phyloP scores from a whole-genome alignment of 2,329 filamentous ascomycete species.

The Cladophialophora exuberans region DNA sequence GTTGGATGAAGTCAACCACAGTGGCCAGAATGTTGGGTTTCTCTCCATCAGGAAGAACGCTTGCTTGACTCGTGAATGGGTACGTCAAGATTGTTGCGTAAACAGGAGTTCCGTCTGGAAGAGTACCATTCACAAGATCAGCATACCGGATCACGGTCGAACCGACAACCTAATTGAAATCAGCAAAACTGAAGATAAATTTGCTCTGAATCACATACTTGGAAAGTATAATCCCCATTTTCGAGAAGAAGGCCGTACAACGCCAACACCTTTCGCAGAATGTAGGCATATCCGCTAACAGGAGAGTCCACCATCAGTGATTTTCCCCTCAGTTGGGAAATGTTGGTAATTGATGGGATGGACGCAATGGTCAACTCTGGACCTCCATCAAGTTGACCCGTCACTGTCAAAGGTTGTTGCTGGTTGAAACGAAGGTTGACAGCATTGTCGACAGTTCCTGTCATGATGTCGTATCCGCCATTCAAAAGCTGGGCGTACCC shows the following conservation, averaged over 20 bases:
- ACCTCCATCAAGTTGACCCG: constrained; percentile 39
- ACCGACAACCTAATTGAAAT: constrained; percentile 31
- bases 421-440: constrained; percentile 39
- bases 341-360: constrained; percentile 34
- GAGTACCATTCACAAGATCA: constrained; percentile 32
- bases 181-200: neutral
- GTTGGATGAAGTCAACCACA: constrained; percentile 34
- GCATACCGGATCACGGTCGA: constrained; percentile 36
- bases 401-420: constrained; percentile 35
- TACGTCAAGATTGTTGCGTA: constrained; percentile 39
- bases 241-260: constrained; percentile 29
- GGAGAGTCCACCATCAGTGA: constrained; percentile 38
- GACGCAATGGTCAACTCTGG: constrained; percentile 38
- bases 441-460: constrained; percentile 38
- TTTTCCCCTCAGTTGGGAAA: constrained; percentile 35
- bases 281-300: constrained; percentile 36
- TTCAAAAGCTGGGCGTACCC: constrained; percentile 32
- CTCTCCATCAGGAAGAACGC: constrained; percentile 22
- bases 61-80: constrained; percentile 35
- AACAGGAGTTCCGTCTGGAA: constrained; percentile 36
- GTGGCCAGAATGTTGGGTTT: constrained; percentile 34
- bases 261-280: constrained; percentile 30
- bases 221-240: constrained; percentile 31
- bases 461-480: constrained; percentile 37
- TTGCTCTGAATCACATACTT: neutral